Percentiles rank a stretch among this genome's conserved stretches.
Conservation (phyloP, 1,284 basidiomycete genomes). For the Anthracocystis walkeri region DNA sequence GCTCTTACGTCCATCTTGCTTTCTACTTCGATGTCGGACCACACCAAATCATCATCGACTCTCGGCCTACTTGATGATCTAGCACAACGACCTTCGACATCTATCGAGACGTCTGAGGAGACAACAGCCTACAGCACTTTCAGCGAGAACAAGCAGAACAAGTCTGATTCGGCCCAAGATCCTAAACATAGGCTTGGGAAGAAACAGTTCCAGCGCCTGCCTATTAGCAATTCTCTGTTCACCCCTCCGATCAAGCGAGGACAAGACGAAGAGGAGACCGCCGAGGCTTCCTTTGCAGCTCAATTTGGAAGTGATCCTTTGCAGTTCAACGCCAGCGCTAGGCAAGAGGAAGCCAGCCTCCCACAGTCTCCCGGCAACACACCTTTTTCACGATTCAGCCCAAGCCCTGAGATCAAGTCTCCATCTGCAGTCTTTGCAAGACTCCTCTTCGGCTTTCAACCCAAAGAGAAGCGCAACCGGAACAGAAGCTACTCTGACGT, state of each 20-base stretch:
- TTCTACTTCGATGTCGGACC: conserved; percentile 10
- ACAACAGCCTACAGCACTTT: conserved; percentile 7
- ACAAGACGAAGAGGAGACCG: background rate
- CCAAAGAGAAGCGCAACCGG: background rate
- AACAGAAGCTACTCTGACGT: conserved; percentile 2
- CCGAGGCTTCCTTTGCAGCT: conserved; percentile 1
- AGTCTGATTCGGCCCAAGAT: background rate
- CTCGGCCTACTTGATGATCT: background rate
- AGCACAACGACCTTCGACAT: background rate
- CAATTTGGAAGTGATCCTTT: background rate
- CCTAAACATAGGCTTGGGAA: background rate
- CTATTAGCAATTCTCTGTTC: conserved; percentile 5
- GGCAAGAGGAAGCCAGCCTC: conserved; percentile 3
- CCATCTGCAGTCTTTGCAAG: conserved; percentile 1
- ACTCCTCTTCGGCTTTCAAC: conserved; percentile 5
- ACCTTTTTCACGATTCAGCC: conserved; percentile 9
- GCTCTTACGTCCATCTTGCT: conserved; percentile 5
- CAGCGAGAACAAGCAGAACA: background rate
- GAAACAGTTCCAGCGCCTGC: conserved; percentile 12
- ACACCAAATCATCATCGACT: background rate
- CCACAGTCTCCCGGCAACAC: conserved; percentile 18
- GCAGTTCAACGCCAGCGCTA: too few relatives aligned
- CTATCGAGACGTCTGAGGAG: conserved; percentile 3
- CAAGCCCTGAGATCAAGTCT: background rate
- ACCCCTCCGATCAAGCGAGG: background rate